phyloP scores from a whole-genome alignment of 108 stramenopile genomes.

The Skeletonema marinoi region DNA sequence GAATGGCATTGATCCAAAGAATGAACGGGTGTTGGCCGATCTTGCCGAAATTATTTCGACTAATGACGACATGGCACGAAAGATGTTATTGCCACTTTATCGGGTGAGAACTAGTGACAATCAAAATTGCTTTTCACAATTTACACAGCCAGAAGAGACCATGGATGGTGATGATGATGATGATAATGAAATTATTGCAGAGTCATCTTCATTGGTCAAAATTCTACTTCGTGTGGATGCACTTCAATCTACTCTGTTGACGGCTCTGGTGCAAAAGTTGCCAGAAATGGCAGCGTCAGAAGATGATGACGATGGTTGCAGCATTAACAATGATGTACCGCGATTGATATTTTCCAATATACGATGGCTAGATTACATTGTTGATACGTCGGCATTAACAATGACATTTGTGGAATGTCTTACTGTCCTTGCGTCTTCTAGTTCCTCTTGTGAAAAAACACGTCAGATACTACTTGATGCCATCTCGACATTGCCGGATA shows the following conservation, averaged over 20 bases:
- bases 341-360: slow-evolving; percentile 49
- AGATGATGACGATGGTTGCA: neutral
- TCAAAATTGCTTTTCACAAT: slow-evolving; percentile 26
- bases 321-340: slow-evolving; percentile 25
- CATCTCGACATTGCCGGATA: slow-evolving; percentile 45
- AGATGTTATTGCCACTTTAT: slow-evolving; percentile 44
- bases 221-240: slow-evolving; percentile 46
- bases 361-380: slow-evolving; percentile 56
- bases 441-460: slow-evolving; percentile 11
- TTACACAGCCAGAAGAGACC: slow-evolving; percentile 15
- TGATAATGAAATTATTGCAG: slow-evolving; percentile 1
- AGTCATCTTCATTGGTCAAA: slow-evolving; percentile 47
- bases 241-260: slow-evolving; percentile 47
- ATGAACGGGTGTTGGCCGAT: slow-evolving; percentile 20
- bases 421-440: slow-evolving; percentile 25
- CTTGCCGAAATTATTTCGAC: slow-evolving; percentile 17
- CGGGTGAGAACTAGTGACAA: slow-evolving; percentile 14
- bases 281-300: slow-evolving; percentile 29
- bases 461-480: slow-evolving; percentile 41
- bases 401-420: slow-evolving; percentile 37
- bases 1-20: slow-evolving; percentile 31
- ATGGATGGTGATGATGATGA: neutral
- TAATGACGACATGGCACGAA: neutral
- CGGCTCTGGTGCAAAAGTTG: slow-evolving; percentile 34
- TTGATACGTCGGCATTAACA: slow-evolving; percentile 33